phyloP scores from a whole-genome alignment of 192 early-diverging fungal species.

The Backusella morwellensis region DNA sequence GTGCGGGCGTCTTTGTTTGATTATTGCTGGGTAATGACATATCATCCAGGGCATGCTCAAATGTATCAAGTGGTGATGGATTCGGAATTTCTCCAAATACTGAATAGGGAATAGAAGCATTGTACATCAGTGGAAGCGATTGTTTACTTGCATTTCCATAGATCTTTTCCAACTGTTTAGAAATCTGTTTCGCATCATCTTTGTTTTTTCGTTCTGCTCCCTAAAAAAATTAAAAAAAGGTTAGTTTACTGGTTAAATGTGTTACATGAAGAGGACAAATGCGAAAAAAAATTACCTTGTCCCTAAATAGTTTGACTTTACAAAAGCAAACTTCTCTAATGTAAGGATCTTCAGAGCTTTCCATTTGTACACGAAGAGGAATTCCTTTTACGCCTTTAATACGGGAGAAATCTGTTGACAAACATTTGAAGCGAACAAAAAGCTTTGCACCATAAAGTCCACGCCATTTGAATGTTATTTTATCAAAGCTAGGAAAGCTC shows the following conservation, averaged over 20 bases:
- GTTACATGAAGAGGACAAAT: not conserved
- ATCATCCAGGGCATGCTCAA: conserved; percentile 14
- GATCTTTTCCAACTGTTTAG: conserved; percentile 62
- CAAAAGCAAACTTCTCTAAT: conserved; percentile 52
- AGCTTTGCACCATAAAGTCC: conserved; percentile 59
- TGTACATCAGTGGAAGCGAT: conserved; percentile 23
- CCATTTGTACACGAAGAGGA: conserved; percentile 53
- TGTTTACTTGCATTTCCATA: conserved; percentile 31
- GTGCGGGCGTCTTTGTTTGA: conserved; percentile 9
- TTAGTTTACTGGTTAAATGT: not conserved
- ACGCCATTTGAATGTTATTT: conserved; percentile 69
- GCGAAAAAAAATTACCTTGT: conserved; percentile 17
- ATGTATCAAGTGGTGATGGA: conserved; percentile 10
- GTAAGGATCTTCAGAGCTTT: conserved; percentile 1
- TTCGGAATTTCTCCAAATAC: conserved; percentile 25
- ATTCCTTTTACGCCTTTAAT: conserved; percentile 79
- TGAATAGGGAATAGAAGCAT: conserved; percentile 14
- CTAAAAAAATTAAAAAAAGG: conserved; percentile 17
- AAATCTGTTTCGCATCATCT: conserved; percentile 69
- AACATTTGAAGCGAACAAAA: conserved; percentile 65
- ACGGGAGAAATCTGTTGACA: conserved; percentile 73
- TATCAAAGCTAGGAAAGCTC: conserved; percentile 52
- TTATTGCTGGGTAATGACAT: not conserved
- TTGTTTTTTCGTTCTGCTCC: conserved; percentile 78
- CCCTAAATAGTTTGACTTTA: conserved; percentile 65